These are phyloP conservation scores for Pseudogymnoascus pannorum DNA, from an alignment of 2,329 filamentous ascomycete species.

Conservation along the genomic window DNA sequence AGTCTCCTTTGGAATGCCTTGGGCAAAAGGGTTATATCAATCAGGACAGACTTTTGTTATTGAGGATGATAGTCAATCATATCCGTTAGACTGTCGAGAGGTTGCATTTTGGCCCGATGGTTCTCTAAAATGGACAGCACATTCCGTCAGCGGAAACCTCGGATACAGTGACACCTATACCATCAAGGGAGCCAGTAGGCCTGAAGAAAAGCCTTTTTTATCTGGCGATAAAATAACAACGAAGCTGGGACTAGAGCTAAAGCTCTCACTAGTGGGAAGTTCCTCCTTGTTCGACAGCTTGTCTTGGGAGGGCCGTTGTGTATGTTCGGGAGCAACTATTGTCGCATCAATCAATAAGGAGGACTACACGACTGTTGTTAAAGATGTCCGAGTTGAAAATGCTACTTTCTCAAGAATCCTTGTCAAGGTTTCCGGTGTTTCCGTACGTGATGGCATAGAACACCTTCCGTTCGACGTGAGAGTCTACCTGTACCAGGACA, in stretches of 20 bases:
- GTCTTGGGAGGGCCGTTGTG: not conserved
- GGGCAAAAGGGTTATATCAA: slow-evolving; percentile 13
- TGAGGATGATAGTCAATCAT: slow-evolving; percentile 12
- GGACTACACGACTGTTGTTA: not conserved
- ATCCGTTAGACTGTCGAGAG: slow-evolving; percentile 10
- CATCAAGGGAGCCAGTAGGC: slow-evolving; percentile 1
- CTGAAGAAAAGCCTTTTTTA: slow-evolving; percentile 21
- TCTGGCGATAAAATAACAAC: slow-evolving; percentile 14
- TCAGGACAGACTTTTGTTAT: slow-evolving; percentile 11
- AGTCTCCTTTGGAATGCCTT: slow-evolving; percentile 16
- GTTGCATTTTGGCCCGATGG: slow-evolving; percentile 9
- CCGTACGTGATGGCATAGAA: not conserved
- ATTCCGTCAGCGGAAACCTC: not conserved
- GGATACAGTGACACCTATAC: not conserved
- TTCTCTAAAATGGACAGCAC: slow-evolving; percentile 2
- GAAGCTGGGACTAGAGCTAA: not conserved
- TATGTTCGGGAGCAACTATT: slow-evolving; percentile 1
- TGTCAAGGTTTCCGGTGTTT: not conserved
- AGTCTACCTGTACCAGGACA: not conserved
- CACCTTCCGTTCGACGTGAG: not conserved
- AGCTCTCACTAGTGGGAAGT: not conserved
- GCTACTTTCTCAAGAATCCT: not conserved
- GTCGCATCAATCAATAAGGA: not conserved
- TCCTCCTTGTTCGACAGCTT: not conserved
- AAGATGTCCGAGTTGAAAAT: not conserved